phyloP scores from a whole-genome alignment of 257 asterid genomes.

The Salvia rosmarinus region DNA sequence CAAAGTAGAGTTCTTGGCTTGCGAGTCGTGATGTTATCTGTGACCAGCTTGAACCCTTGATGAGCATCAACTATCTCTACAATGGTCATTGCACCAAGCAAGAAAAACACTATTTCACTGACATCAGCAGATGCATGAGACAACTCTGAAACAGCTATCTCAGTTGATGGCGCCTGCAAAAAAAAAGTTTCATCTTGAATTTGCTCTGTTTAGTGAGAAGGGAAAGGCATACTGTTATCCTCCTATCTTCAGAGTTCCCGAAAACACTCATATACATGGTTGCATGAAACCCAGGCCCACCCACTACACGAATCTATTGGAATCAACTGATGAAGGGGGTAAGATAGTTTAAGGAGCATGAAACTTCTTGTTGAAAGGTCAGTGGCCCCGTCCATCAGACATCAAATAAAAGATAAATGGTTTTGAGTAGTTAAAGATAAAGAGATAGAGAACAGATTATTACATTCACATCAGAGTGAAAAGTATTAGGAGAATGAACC shows the following conservation, averaged over 20 bases:
- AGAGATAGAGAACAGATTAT: conserved; percentile 5
- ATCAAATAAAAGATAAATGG: conserved; percentile 1
- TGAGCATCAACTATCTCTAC: conserved; percentile 98
- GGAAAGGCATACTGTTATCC: too few relatives aligned
- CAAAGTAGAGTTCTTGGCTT: conserved; percentile 90
- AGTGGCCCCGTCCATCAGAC: conserved; percentile 16
- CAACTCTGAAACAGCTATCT: conserved; percentile 84
- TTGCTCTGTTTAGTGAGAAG: too few relatives aligned
- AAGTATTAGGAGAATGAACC: conserved; percentile 16
- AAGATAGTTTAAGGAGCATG: conserved; percentile 1
- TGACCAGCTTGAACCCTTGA: conserved; percentile 96
- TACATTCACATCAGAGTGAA: conserved; percentile 18
- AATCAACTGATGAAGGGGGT: conserved; percentile 4
- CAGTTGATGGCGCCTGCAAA: conserved; percentile 94
- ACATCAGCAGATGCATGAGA: conserved; percentile 96
- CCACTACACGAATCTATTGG: neutral
- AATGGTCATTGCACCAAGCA: conserved; percentile 98
- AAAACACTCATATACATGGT: neutral
- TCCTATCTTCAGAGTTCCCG: neutral
- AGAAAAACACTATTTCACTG: conserved; percentile 92
- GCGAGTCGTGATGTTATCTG: conserved; percentile 95
- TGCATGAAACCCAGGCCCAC: conserved; percentile 4
- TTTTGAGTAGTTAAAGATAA: neutral
- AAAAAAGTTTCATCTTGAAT: conserved; percentile 32
- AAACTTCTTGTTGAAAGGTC: neutral